Percentiles rank a stretch among this genome's conserved stretches.
Evolutionary conservation across 2,329 filamentous ascomycete species (phyloP).

Genomic region (Davidsoniella australis): DNA sequence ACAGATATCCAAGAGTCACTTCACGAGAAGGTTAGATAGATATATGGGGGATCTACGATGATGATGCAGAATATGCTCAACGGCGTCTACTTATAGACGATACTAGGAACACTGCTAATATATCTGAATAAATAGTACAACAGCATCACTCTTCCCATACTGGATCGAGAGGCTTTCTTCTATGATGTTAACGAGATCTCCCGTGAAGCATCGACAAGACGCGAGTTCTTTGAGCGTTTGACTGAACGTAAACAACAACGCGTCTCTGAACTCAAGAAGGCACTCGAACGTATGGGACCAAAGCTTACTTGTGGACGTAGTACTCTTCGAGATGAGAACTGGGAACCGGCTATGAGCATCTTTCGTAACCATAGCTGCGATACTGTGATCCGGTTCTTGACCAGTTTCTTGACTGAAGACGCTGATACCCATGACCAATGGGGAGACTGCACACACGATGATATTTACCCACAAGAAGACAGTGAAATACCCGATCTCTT

Average conservation of each 20-base stretch:
- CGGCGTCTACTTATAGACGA: not conserved
- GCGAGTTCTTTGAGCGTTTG: not conserved
- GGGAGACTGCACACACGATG: not conserved
- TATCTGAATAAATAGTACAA: not conserved
- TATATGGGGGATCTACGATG: too few species aligned
- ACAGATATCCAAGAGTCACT: not conserved
- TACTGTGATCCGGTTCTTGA: not conserved
- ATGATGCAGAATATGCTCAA: too few species aligned
- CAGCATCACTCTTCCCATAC: not conserved
- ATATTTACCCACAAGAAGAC: not conserved
- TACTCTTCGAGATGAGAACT: not conserved
- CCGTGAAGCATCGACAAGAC: not conserved
- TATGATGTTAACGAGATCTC: not conserved
- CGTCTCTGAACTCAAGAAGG: not conserved
- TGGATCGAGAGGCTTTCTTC: not conserved
- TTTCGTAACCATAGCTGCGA: slow-evolving; percentile 1
- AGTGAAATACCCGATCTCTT: not conserved
- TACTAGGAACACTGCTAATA: not conserved
- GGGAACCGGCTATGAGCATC: not conserved
- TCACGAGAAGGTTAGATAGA: not conserved
- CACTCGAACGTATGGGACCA: not conserved
- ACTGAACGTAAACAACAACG: slow-evolving; percentile 1
- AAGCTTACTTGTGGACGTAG: not conserved
- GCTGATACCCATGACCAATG: not conserved
- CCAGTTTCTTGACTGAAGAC: not conserved